Base-by-base conservation (phyloP, 139 green algal genomes). In the Deuterostichococcus epilithicus region DNA sequence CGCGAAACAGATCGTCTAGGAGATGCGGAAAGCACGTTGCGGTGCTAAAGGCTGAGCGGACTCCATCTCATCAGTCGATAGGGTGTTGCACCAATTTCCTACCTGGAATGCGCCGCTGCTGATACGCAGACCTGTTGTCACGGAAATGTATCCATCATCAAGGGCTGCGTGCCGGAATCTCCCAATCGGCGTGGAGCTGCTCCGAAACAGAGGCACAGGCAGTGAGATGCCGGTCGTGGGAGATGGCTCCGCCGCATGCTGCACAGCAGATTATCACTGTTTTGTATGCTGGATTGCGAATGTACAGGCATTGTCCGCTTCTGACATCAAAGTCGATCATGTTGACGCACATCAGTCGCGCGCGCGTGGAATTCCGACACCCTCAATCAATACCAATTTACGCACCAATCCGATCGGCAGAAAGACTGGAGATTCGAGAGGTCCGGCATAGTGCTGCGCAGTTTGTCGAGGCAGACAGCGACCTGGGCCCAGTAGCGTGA, bases 141-240 rank as follows among this genome's bases (percentile, higher is more conserved):
- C 35, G 28, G 35, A 5, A 63, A 63, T 30, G 13, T 20, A 13
- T 5, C 13, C 52, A 23, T 28, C 3, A 28, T 63, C 52, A 28
- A 65, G 77, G 73, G 35, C 58, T 25, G 37, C 25, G 65, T 36
- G 33, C 68, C 42, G 34, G 25, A 33, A 4, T 25, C 76, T 37
- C 42, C 28, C 28, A 18, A 47, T 45, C 26, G n/a, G n/a, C 5
- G 37, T 3, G 22, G 37, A 37, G 69, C 63, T 79, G 37, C 66
- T 75, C 59, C 84, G 81, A 36, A 87, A 89, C 15, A 89, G 58
- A 30, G 80, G 85, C 26, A 82, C 82, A n/a, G 82, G 84, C 37
- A 86, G 42, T 33, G 84, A 68, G 8, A 86, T 82, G 15, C 85
- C 85, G 1, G 85, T 90, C 18, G 85, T 90, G 39, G 85, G 85